Percentiles rank a stretch among this genome's conserved stretches.
These are phyloP conservation scores for Rhodofomes roseus DNA, from an alignment of 1,284 basidiomycete genomes.

Conservation along the genomic window DNA sequence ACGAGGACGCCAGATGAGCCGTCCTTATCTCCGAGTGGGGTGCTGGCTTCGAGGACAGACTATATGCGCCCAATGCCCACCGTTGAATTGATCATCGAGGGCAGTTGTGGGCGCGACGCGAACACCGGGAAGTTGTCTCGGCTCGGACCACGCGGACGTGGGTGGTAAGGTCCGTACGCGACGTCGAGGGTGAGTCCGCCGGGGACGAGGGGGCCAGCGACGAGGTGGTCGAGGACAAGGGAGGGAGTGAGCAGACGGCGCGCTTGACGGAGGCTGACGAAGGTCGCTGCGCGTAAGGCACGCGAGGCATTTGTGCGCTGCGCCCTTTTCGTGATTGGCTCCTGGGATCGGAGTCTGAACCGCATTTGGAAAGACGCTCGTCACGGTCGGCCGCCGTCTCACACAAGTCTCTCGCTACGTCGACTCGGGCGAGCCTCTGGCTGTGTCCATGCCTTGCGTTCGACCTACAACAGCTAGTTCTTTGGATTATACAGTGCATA, in stretches of 20 bases:
- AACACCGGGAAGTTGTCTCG: background rate
- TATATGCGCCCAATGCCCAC: background rate
- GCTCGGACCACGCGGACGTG: background rate
- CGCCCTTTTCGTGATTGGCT: constrained; percentile 3
- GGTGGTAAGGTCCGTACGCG: background rate
- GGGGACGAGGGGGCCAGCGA: background rate
- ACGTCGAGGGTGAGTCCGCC: background rate
- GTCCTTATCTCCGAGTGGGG: background rate
- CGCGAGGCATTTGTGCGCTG: constrained; percentile 4
- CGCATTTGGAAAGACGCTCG: background rate
- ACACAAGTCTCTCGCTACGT: too few species aligned
- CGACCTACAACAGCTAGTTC: too few species aligned
- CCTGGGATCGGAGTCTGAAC: background rate
- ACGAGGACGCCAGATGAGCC: background rate
- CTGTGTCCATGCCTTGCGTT: too few species aligned
- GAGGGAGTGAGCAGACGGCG: background rate
- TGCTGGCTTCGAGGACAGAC: background rate
- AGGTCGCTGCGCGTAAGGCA: background rate
- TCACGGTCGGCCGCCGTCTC: too few species aligned
- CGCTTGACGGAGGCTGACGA: too few species aligned
- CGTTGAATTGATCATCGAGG: background rate
- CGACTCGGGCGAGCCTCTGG: too few species aligned
- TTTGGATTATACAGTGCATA: too few species aligned
- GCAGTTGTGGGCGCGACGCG: background rate
- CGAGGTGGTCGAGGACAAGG: background rate